Evolutionary conservation across 2,329 filamentous ascomycete species (phyloP).

Genomic region (Helminthosporium solani): DNA sequence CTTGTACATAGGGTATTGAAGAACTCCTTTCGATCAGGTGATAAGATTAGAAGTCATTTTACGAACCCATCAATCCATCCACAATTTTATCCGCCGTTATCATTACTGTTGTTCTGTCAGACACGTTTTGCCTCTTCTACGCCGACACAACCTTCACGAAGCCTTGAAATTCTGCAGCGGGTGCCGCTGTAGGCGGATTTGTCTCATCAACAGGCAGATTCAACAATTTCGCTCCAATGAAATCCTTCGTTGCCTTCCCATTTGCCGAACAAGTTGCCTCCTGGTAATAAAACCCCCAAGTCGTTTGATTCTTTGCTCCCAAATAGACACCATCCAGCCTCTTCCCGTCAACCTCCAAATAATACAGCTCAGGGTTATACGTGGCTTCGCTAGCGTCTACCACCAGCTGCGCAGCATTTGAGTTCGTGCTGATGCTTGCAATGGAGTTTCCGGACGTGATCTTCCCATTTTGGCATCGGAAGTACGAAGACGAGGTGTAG

Average conservation of each 20-base stretch:
- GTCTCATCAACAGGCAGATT: slow-evolving; percentile 9
- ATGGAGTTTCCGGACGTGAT: slow-evolving; percentile 2
- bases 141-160: slow-evolving; percentile 8
- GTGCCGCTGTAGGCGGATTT: slow-evolving; percentile 6
- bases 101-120: too few relatives aligned
- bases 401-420: slow-evolving; percentile 10
- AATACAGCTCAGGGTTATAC: slow-evolving; percentile 12
- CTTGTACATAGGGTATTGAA: too few relatives aligned
- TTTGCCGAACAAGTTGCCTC: slow-evolving; percentile 4
- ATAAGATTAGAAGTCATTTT: too few relatives aligned
- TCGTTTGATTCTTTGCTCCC: slow-evolving; percentile 12
- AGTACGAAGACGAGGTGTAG: slow-evolving; percentile 6
- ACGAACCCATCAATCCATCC: too few relatives aligned
- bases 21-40: too few relatives aligned
- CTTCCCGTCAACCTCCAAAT: slow-evolving; percentile 10
- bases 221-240: slow-evolving; percentile 9
- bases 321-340: slow-evolving; percentile 9
- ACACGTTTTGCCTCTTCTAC: too few relatives aligned
- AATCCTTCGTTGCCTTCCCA: slow-evolving; percentile 3
- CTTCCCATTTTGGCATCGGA: slow-evolving; percentile 8
- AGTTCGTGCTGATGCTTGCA: slow-evolving; percentile 6
- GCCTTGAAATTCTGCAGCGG: slow-evolving; percentile 6
- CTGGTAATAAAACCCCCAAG: slow-evolving; percentile 13
- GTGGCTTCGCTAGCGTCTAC: slow-evolving; percentile 3
- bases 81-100: too few relatives aligned